phyloP scores from a whole-genome alignment of 164 flowering plant genomes.

The Liquidambar formosana region DNA sequence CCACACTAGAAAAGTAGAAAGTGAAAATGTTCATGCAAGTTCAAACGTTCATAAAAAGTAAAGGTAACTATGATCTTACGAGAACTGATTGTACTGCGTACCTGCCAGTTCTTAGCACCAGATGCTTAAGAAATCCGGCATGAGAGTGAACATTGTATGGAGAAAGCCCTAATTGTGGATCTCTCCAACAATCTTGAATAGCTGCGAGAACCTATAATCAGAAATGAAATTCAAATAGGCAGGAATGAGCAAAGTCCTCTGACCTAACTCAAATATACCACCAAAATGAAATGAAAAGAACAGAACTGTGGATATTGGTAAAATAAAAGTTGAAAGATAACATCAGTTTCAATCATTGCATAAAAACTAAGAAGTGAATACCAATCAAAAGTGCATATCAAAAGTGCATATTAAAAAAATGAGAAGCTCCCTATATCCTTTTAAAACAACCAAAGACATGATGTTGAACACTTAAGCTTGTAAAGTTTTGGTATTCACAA shows the following conservation, averaged over 20 bases:
- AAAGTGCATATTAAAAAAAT: neutral
- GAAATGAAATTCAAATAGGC: constrained; percentile 20
- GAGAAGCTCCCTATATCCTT: neutral
- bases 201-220: constrained; percentile 69
- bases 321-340: neutral
- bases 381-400: too few relatives aligned
- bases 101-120: constrained; percentile 93
- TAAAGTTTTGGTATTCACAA: too few relatives aligned
- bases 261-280: neutral
- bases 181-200: constrained; percentile 84
- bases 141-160: constrained; percentile 82
- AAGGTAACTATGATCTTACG: constrained; percentile 2
- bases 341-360: too few relatives aligned
- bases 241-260: constrained; percentile 3
- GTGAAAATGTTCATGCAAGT: neutral
- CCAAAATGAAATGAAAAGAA: neutral
- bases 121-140: constrained; percentile 88
- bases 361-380: neutral
- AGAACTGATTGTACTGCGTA: constrained; percentile 22
- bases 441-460: neutral
- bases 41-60: too few relatives aligned
- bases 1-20: neutral
- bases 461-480: neutral
- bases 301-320: neutral
- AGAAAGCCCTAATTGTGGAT: constrained; percentile 64